Base-by-base conservation (phyloP, 495 filamentous ascomycete species). In the Xylaria grammica region DNA sequence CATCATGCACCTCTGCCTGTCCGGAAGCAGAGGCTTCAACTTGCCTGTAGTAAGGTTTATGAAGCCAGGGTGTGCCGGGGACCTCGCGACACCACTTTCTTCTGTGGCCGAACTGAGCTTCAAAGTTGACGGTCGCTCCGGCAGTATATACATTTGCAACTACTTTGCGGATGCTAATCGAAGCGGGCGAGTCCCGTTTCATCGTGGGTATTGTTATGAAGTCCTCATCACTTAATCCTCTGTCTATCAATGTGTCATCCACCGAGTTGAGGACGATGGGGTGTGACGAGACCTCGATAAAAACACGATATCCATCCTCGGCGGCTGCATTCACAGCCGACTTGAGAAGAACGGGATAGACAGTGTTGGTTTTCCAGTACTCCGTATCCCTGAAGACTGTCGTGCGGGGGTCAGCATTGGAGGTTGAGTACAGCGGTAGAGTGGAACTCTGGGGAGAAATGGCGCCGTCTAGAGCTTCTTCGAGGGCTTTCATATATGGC, bases 351-450 rank as follows among this genome's bases (percentile, higher is more conserved):
- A 53, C 51, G 3, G 29, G 51, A 5, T 34, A 24, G 10, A 53
- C 51, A 6, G 51, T 19, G 45, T 34, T 11, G 74, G 57, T 24
- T 77, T 75, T 19, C 49, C 49, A 22, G 67, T 77, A 27, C 68
- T 58, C 26, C 19, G 55, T 46, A 76, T 73, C 78, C 34, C 51
- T 36, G 30, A 4, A 30, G 1, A 15, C 19, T 22, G 51, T 53
- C 19, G 30, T 53, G 69, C 9, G 78, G 52, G 48, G 78, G 62
- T 19, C 24, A n/a, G 51, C 51, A 26, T 52, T n/a, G 3, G 78
- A 69, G 9, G 79, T 77, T 3, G 77, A 78, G 61, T 81, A 81
- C 24, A 81, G 70, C 24, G 65, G 57, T n/a, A 71, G 59, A 8
- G 51, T 46, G 5, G 30, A 13, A 2, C 20, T 7, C 1, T 5